Evolutionary conservation across 1,284 basidiomycete genomes (phyloP), one percentile per base, ranked within the genome.

Genomic region (Pulveroboletus ridleyi): DNA sequence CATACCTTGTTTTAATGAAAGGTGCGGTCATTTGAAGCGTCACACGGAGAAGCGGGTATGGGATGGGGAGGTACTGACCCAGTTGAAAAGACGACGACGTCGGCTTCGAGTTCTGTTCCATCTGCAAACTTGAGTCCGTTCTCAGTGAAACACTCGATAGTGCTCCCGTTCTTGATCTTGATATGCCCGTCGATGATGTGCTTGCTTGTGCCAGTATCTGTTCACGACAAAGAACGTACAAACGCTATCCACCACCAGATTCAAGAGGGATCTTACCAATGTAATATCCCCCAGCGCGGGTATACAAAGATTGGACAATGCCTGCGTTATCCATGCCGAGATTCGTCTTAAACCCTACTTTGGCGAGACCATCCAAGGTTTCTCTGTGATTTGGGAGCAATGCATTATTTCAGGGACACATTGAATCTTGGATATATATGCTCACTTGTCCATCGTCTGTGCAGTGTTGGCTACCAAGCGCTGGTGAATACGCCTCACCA

Each of bases 81-180:
- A 0, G 83, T 83, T 0, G 84, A 79, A 56, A 83, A 83, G 42
- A 86, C 68, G 23, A 86, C 77, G 25, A 84, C 64, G 66, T 86
- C 83, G 46, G 80, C 84, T 25, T 79, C 69, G n/a, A 83, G 72
- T 50, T 77, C 76, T 1, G 77, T 78, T 17, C 82, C 83, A 61
- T 85, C 83, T 42, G 68, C 77, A 62, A 86, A 80, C 55, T 69
- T 70, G 59, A 84, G 72, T 7, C 77, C 78, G 11, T 66, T 73
- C 65, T 78, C 69, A 0, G 76, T 79, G 64, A 78, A 80, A 2
- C 69, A 58, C 35, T 76, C 70, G 58, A 83, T 80, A n/a, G 77
- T 69, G 41, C 71, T 71, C 14, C 80, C 82, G 58, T 69, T 77
- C 71, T 81, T 82, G 65, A 86, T 69, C 61, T 81, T 82, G 70